Evolutionary conservation across 2,329 filamentous ascomycete species (phyloP), one percentile per base, ranked within the genome.

Genomic region (Xylaria digitata): DNA sequence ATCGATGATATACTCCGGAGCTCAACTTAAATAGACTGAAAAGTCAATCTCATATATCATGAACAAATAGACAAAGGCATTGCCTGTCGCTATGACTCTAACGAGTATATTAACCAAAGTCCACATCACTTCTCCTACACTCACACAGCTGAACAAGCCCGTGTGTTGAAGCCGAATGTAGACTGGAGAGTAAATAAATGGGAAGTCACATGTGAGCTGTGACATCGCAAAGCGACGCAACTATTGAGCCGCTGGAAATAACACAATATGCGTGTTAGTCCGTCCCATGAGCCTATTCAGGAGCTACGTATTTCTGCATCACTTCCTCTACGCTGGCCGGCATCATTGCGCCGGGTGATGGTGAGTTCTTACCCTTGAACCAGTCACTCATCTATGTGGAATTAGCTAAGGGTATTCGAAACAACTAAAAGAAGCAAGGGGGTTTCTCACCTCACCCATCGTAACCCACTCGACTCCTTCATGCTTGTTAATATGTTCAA

Each of bases 361-460:
- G 83, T 2, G 77, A 77, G 66, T 89, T 90, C 77, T 86, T 89
- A 66, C 81, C 83, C 82, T 92, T 93, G 78, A 93, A 93, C 42
- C 92, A 87, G 74, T 93, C 90, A 37, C 83, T 87, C 79, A 93
- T 92, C 74, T 91, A 84, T 71, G n/a, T 21, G 3, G 15, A 48
- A 1, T 67, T 59, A 67, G 54, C 45, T 6, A 40, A 30, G 32
- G 30, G 11, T 1, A 9, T 13, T 23, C 23, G 23, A 17, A 53
- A 13, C 8, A 15, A 46, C 13, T 1, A 43, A 4, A 7, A 4
- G 15, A 17, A 26, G n/a, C 13, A 5, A 40, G 13, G 32, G 32
- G 26, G 5, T 26, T 40, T 23, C 65, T 61, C 32, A 67, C 65
- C 61, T 67, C 40, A 15, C 87, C 70, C 68, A 67, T 73, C 1